These are phyloP conservation scores for Huntiella bhutanensis DNA, from an alignment of 2,329 filamentous ascomycete species.

Conservation along the genomic window DNA sequence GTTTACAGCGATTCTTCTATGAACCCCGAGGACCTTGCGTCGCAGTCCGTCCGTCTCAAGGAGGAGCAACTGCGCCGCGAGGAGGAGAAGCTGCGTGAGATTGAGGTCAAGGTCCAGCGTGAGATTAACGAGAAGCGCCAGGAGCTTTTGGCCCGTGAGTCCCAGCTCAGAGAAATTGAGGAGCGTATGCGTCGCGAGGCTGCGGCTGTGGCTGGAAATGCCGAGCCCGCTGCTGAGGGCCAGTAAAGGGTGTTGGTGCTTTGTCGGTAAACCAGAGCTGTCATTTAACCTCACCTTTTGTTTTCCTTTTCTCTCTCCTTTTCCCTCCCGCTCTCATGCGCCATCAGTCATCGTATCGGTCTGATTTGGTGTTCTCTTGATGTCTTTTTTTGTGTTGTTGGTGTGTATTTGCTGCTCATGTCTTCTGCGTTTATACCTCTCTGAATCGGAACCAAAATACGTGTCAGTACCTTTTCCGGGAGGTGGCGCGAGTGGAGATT, in stretches of 20 bases:
- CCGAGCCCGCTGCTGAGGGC: slow-evolving; percentile 25
- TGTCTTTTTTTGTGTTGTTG: slow-evolving; percentile 4
- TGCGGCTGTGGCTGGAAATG: slow-evolving; percentile 29
- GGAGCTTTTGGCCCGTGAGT: slow-evolving; percentile 91
- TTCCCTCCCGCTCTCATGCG: background rate
- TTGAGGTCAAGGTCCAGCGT: slow-evolving; percentile 97
- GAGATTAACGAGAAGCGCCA: slow-evolving; percentile 99
- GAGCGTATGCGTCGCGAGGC: slow-evolving; percentile 86
- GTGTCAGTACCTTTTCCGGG: background rate
- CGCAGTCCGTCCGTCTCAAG: slow-evolving; percentile 95
- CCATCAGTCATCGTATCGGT: background rate
- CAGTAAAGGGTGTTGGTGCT: slow-evolving; percentile 18
- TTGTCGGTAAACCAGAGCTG: slow-evolving; percentile 2
- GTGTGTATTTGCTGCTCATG: slow-evolving; percentile 6
- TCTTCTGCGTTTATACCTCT: slow-evolving; percentile 11
- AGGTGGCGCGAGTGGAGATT: too few relatives aligned
- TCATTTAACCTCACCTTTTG: slow-evolving; percentile 1
- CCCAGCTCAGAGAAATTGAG: slow-evolving; percentile 96
- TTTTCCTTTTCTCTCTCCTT: slow-evolving; percentile 1
- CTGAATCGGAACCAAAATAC: slow-evolving; percentile 9
- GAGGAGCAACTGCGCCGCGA: slow-evolving; percentile 97
- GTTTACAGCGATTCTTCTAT: slow-evolving; percentile 57
- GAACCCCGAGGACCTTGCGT: slow-evolving; percentile 93
- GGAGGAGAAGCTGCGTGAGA: slow-evolving; percentile 98
- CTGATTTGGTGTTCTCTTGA: slow-evolving; percentile 4